Evolutionary conservation across 805 yeast species (phyloP), one percentile per base, ranked within the genome.

Genomic region (Ogataea siamensis): DNA sequence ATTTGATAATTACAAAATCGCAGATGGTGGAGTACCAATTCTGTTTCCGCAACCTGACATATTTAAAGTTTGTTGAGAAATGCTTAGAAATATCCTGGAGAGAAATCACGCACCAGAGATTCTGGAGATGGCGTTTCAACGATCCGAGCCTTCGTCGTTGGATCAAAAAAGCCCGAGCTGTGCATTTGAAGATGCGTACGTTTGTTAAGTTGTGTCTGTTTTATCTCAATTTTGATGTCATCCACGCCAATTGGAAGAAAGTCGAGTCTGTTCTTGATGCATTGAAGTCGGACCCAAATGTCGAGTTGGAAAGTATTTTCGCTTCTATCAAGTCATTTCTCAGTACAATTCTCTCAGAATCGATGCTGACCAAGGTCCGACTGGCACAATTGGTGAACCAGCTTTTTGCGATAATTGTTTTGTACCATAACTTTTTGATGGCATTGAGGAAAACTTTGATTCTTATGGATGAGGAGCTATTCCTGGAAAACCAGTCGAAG

Each of bases 1-100:
- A 87, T 52, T 67, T 91, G 17, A 68, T 93, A 1, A 64, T 87
- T 1, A 78, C 84, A 12, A 74, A 80, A 38, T 82, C 87, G 11
- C 77, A 81, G 17, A 66, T 87, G 12, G 71, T 79, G 33, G 87
- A 93, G 46, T 87, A 83, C 54, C 96, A 91, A 57, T 66, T 87
- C 23, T 64, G 88, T 32, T 87, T 85, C 50, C 74, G 96, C 46
- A 80, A 85, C 46, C 65, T 84, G 25, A 59, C 81, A 27, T 70
- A 78, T 21, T 54, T 87, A n/a, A 79, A 79, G 44, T 78, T 76
- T 51, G 68, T 84, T 5, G 78, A 77, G 49, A 72, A 73, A 45
- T 62, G 73, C 11, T 66, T 84, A 40, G 83, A 77, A 40, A 70
- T 69, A 12, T 75, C 86, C 1, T 87, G 96, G 95, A 62, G 70